phyloP scores from a whole-genome alignment of 1,139 yeast species.

The Scheffersomyces parashehatae region DNA sequence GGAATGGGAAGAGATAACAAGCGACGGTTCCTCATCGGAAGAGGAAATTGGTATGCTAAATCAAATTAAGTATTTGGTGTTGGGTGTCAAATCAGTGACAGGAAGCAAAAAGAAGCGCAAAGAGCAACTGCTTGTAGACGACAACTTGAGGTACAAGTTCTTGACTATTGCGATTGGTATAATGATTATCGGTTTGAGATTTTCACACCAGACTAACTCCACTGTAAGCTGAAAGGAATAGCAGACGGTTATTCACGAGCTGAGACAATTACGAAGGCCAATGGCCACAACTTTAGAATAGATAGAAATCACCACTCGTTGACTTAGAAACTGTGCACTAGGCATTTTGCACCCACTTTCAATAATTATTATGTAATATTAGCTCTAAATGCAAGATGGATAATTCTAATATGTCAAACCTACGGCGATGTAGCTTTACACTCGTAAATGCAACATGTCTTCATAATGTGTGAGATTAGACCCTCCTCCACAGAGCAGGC shows the following conservation, averaged over 20 bases:
- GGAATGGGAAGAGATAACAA: slow-evolving; percentile 10
- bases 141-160: slow-evolving; percentile 44
- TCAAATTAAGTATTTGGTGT: slow-evolving; percentile 35
- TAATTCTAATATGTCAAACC: background rate
- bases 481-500: too few species aligned
- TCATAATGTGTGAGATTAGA: too few species aligned
- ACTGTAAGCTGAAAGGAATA: slow-evolving; percentile 1
- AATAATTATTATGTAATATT: background rate
- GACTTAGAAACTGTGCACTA: background rate
- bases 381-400: background rate
- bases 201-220: slow-evolving; percentile 24
- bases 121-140: slow-evolving; percentile 36
- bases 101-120: slow-evolving; percentile 17
- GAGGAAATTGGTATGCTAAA: slow-evolving; percentile 32
- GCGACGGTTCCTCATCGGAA: slow-evolving; percentile 11
- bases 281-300: background rate
- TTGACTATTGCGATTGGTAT: slow-evolving; percentile 47
- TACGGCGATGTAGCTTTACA: too few species aligned
- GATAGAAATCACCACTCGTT: background rate
- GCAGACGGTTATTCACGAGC: background rate
- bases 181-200: slow-evolving; percentile 41
- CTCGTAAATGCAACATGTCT: too few species aligned
- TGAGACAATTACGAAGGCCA: background rate
- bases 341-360: slow-evolving; percentile 1
- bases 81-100: slow-evolving; percentile 26